Percentiles rank a stretch among this genome's conserved stretches.
phyloP scores from a whole-genome alignment of 306 rosid genomes.

The Prunus padus region DNA sequence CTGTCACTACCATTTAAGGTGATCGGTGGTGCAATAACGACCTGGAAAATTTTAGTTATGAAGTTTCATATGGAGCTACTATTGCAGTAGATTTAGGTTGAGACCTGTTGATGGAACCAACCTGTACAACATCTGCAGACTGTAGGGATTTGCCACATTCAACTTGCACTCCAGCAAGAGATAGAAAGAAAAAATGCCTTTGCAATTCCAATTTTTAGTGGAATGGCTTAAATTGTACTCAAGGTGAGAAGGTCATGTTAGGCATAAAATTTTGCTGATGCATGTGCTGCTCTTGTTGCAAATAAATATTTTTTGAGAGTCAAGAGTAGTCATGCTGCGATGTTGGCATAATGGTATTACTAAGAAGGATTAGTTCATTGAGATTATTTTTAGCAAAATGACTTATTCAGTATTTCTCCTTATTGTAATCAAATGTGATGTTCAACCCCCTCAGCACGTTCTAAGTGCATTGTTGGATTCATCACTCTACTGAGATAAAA shows the following conservation, averaged over 20 bases:
- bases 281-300: neutral
- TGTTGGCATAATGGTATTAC: too few species aligned
- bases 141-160: conserved; percentile 62
- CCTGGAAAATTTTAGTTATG: neutral
- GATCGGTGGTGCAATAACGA: conserved; percentile 34
- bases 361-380: too few species aligned
- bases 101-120: conserved; percentile 44
- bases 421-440: too few species aligned
- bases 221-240: conserved; percentile 52
- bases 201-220: conserved; percentile 41
- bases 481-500: too few species aligned
- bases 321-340: too few species aligned
- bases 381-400: too few species aligned
- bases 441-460: too few species aligned
- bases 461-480: too few species aligned
- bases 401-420: too few species aligned
- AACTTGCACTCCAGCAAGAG: conserved; percentile 38
- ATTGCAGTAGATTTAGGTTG: conserved; percentile 44
- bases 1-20: conserved; percentile 36
- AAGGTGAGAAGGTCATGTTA: conserved; percentile 30
- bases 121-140: conserved; percentile 36
- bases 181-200: conserved; percentile 47
- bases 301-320: neutral
- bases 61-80: too few species aligned
- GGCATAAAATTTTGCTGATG: neutral